These are phyloP conservation scores for Aspergillus japonicus DNA, from an alignment of 2,329 filamentous ascomycete genomes.

Conservation along the genomic window DNA sequence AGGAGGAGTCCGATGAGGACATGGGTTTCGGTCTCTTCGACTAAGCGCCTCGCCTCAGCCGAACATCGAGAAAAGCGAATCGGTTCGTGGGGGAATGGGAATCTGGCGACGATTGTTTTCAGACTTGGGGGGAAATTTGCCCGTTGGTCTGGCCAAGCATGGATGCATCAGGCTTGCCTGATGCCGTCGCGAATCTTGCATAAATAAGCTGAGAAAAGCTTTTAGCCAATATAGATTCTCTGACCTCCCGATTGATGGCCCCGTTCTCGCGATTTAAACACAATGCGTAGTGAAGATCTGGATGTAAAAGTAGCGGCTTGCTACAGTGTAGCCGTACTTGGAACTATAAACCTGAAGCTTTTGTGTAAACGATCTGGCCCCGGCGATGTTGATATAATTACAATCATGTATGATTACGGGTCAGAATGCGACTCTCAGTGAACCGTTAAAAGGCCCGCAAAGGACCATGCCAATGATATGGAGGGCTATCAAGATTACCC, in stretches of 20 bases:
- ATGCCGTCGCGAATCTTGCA: constrained; percentile 40
- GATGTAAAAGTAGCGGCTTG: neutral
- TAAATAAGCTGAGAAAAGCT: constrained; percentile 33
- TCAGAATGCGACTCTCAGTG: too few species aligned
- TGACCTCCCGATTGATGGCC: constrained; percentile 27
- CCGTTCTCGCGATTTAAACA: constrained; percentile 14
- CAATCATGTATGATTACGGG: too few species aligned
- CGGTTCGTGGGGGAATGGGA: constrained; percentile 67
- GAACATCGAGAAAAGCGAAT: constrained; percentile 40
- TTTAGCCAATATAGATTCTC: constrained; percentile 38
- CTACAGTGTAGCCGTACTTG: too few species aligned
- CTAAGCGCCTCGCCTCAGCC: constrained; percentile 38
- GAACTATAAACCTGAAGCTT: too few species aligned
- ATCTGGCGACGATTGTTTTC: constrained; percentile 34
- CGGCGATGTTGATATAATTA: too few species aligned
- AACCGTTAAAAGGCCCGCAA: too few species aligned
- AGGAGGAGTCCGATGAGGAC: constrained; percentile 71
- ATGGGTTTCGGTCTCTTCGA: constrained; percentile 76
- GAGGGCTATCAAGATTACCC: neutral
- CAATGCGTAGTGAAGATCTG: neutral
- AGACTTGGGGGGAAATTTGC: constrained; percentile 29
- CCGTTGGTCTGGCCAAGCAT: constrained; percentile 30
- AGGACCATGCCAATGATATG: neutral
- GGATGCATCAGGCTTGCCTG: constrained; percentile 33
- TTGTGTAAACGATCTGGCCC: too few species aligned